Conservation (phyloP, 345 rosid species). For the Acer negundo region DNA sequence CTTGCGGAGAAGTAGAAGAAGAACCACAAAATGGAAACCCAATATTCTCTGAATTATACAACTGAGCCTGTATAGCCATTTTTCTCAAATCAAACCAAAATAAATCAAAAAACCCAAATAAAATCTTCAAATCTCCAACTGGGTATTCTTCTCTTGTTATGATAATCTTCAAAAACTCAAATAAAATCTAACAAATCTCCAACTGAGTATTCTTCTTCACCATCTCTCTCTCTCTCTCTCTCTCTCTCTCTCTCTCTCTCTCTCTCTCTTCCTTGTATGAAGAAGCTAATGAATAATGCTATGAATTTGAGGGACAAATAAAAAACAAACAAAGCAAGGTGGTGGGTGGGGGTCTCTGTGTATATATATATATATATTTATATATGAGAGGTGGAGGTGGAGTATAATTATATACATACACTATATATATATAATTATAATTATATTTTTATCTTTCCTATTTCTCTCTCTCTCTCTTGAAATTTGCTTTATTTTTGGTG, state of each 20-base stretch:
- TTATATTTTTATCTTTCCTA: background rate
- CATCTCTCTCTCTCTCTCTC: background rate
- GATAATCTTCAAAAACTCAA: background rate
- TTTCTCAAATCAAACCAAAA: background rate
- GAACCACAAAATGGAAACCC: constrained; percentile 44
- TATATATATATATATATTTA: constrained; percentile 30
- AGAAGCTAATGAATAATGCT: background rate
- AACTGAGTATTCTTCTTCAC: constrained; percentile 2
- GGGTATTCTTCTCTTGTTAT: background rate
- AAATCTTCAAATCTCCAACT: background rate
- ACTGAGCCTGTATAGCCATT: constrained; percentile 82
- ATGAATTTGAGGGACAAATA: background rate
- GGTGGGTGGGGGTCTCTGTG: background rate
- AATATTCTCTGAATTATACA: constrained; percentile 37
- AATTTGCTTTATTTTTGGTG: constrained; percentile 16
- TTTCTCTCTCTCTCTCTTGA: background rate
- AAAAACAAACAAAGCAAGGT: constrained; percentile 3
- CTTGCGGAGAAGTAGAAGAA: constrained; percentile 30
- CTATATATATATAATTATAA: background rate
- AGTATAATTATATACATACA: constrained; percentile 1
- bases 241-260: background rate
- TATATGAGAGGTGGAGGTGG: constrained; percentile 25
- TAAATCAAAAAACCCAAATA: background rate
- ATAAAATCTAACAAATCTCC: background rate
- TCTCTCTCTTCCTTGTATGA: no score